A percentile compares a stretch with the other conserved stretches of the same genome.
Evolutionary conservation across 495 filamentous ascomycete species (phyloP).

Genomic region (Hapsidospora chrysogenum): DNA sequence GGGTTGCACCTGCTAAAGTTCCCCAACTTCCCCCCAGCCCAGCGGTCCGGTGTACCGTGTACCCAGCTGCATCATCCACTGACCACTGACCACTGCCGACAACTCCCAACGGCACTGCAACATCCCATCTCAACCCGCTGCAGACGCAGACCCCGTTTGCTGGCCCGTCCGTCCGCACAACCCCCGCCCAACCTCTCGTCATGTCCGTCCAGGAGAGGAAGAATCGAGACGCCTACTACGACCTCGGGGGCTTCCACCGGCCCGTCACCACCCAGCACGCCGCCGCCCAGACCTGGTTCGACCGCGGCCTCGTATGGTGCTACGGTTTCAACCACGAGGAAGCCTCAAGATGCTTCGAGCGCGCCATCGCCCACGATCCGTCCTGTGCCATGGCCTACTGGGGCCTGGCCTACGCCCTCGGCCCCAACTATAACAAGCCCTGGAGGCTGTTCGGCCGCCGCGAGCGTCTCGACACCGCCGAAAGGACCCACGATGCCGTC

Average conservation of each 20-base stretch:
- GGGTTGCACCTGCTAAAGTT: too few species aligned
- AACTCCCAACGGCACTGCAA: too few species aligned
- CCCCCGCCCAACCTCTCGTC: too few species aligned
- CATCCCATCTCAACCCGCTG: too few species aligned
- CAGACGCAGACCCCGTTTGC: too few species aligned
- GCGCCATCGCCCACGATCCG: slow-evolving; percentile 33
- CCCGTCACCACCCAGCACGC: slow-evolving; percentile 23
- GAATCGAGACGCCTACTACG: slow-evolving; percentile 28
- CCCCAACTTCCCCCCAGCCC: too few species aligned
- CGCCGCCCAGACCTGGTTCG: slow-evolving; percentile 40
- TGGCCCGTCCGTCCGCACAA: too few species aligned
- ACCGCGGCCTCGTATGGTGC: slow-evolving; percentile 44
- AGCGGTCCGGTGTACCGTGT: too few species aligned
- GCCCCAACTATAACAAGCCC: slow-evolving; percentile 62
- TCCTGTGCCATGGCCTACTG: slow-evolving; percentile 47
- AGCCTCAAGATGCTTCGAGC: slow-evolving; percentile 39
- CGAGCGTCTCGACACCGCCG: slow-evolving; percentile 32
- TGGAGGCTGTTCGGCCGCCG: slow-evolving; percentile 46
- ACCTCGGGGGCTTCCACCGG: slow-evolving; percentile 38
- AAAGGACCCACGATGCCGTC: slow-evolving; percentile 25
- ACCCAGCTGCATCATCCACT: too few species aligned
- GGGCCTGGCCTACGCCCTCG: slow-evolving; percentile 47
- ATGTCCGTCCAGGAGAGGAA: too few species aligned
- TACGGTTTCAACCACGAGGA: slow-evolving; percentile 55
- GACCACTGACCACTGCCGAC: too few species aligned